A percentile compares a stretch with the other conserved stretches of the same genome.
Conservation (phyloP, 2,329 filamentous ascomycete genomes). For the Exserohilum rostratum region DNA sequence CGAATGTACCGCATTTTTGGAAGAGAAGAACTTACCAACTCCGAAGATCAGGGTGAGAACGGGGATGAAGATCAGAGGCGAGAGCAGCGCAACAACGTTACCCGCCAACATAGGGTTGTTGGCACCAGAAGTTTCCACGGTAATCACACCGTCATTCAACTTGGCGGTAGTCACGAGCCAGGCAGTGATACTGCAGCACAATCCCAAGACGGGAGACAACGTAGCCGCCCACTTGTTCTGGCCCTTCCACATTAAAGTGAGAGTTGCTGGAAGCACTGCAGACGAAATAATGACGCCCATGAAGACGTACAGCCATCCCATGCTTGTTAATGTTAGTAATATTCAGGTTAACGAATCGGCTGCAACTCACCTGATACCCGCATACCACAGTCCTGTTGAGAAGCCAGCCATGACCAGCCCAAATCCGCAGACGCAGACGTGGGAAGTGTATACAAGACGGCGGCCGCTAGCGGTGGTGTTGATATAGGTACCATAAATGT, state of each 20-base stretch:
- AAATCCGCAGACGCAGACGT: slow-evolving; percentile 74
- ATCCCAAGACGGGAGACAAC: slow-evolving; percentile 69
- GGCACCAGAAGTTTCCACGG: slow-evolving; percentile 61
- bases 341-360: neutral
- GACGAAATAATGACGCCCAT: slow-evolving; percentile 92
- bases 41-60: slow-evolving; percentile 73
- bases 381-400: slow-evolving; percentile 68
- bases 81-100: slow-evolving; percentile 80
- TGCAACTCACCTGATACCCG: slow-evolving; percentile 31
- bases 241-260: slow-evolving; percentile 80
- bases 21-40: slow-evolving; percentile 18
- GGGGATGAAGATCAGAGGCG: slow-evolving; percentile 75
- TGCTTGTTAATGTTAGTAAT: slow-evolving; percentile 44
- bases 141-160: slow-evolving; percentile 43
- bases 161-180: slow-evolving; percentile 47
- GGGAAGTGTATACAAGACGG: slow-evolving; percentile 78
- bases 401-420: slow-evolving; percentile 80
- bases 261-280: slow-evolving; percentile 79
- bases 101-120: slow-evolving; percentile 84
- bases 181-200: slow-evolving; percentile 67
- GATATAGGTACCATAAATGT: slow-evolving; percentile 84
- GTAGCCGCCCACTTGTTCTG: slow-evolving; percentile 78
- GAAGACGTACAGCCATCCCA: slow-evolving; percentile 86
- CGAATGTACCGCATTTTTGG: slow-evolving; percentile 26
- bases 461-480: slow-evolving; percentile 76